Evolutionary conservation across 306 rosid genomes (phyloP).

Genomic region (Vachellia pachyceras): DNA sequence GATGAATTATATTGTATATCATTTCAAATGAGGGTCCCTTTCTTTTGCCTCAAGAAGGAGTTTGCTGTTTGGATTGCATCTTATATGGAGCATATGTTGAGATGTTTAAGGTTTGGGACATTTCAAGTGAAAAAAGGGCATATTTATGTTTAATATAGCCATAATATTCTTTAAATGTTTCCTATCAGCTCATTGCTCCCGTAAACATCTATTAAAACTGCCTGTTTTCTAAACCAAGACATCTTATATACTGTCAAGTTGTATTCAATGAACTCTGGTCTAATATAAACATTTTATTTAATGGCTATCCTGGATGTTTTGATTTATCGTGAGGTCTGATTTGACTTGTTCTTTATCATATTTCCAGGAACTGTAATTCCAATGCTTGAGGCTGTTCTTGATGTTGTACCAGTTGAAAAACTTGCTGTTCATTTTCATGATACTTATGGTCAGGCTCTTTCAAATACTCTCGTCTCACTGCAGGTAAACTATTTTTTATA

Average conservation of each 20-base stretch:
- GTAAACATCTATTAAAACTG: slow-evolving; percentile 16
- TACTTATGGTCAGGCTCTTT: slow-evolving; percentile 97
- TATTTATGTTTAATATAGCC: slow-evolving; percentile 10
- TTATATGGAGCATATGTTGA: slow-evolving; percentile 28
- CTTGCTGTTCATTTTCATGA: slow-evolving; percentile 96
- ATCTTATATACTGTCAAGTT: slow-evolving; percentile 6
- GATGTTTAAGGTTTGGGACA: slow-evolving; percentile 25
- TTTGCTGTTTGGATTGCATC: slow-evolving; percentile 10
- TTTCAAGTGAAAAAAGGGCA: slow-evolving; percentile 22
- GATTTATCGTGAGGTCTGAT: slow-evolving; percentile 30
- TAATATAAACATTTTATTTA: neutral
- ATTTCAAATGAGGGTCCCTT: slow-evolving; percentile 10
- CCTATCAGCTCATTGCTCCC: neutral
- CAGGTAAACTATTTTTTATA: slow-evolving; percentile 57
- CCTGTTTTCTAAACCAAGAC: slow-evolving; percentile 7
- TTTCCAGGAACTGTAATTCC: slow-evolving; percentile 72
- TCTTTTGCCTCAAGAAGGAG: slow-evolving; percentile 23
- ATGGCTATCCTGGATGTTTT: slow-evolving; percentile 24
- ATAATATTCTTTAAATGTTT: slow-evolving; percentile 26
- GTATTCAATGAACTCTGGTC: slow-evolving; percentile 13
- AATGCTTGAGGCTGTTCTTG: slow-evolving; percentile 87
- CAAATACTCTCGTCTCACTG: slow-evolving; percentile 77
- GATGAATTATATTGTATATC: slow-evolving; percentile 11
- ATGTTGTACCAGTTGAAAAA: slow-evolving; percentile 66
- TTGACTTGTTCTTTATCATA: slow-evolving; percentile 23